Evolutionary conservation across 1,139 yeast genomes (phyloP).

Genomic region (Saccharomycopsis hybrid): DNA sequence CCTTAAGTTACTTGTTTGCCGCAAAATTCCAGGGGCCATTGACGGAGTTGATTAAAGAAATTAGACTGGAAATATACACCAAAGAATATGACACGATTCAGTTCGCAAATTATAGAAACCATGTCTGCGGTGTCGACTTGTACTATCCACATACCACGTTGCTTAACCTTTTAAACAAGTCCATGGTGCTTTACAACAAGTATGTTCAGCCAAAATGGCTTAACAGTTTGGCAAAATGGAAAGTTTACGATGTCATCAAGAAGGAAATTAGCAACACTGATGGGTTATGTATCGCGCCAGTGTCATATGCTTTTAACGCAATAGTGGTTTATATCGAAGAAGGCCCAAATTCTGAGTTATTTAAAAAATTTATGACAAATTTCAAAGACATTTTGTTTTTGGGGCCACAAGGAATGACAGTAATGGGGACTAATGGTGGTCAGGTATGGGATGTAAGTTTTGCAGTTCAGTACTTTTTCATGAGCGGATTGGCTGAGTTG

Average conservation of each 20-base stretch:
- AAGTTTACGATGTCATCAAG: constrained; percentile 55
- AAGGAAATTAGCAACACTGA: constrained; percentile 79
- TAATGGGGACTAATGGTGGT: constrained; percentile 96
- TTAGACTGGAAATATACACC: constrained; percentile 70
- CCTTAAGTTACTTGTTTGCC: constrained; percentile 75
- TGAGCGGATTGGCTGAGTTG: constrained; percentile 70
- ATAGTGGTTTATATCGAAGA: constrained; percentile 62
- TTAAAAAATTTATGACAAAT: constrained; percentile 48
- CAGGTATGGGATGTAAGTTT: constrained; percentile 98
- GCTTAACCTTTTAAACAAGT: constrained; percentile 57
- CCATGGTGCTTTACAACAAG: constrained; percentile 59
- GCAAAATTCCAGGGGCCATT: constrained; percentile 49
- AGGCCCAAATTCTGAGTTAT: constrained; percentile 61
- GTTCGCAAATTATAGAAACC: constrained; percentile 66
- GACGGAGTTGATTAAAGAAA: constrained; percentile 54
- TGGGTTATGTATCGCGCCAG: constrained; percentile 87
- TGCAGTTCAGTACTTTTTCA: constrained; percentile 73
- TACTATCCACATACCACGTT: constrained; percentile 84
- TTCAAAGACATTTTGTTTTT: constrained; percentile 75
- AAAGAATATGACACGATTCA: constrained; percentile 60
- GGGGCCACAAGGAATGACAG: constrained; percentile 87
- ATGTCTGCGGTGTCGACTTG: constrained; percentile 85
- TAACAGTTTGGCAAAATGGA: constrained; percentile 43
- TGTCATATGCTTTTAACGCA: constrained; percentile 78
- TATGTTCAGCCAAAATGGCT: constrained; percentile 72